Percentiles rank a stretch among this genome's conserved stretches.
These are phyloP conservation scores for Globisporangium heterothallicum DNA, from an alignment of 352 stramenopile genomes.

Conservation along the genomic window DNA sequence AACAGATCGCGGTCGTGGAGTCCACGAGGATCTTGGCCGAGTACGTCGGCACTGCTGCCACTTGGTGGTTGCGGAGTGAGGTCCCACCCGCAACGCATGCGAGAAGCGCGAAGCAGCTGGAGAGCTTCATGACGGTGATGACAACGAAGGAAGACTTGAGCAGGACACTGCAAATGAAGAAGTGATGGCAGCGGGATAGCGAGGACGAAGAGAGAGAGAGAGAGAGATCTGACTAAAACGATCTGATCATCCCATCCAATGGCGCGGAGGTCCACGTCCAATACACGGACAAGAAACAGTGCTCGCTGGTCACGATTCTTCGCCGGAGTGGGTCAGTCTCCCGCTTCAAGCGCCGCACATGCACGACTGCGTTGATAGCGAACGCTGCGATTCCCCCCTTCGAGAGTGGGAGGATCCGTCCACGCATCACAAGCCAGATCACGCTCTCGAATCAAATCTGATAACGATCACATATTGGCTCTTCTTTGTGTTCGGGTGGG, in stretches of 20 bases:
- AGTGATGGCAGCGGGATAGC: too few relatives aligned
- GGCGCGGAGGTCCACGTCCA: background rate
- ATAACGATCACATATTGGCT: too few relatives aligned
- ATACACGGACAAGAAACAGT: too few relatives aligned
- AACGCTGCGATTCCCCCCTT: too few relatives aligned
- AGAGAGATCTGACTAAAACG: background rate
- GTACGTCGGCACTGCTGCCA: constrained; percentile 1
- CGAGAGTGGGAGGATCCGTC: too few relatives aligned
- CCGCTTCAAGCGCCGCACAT: background rate
- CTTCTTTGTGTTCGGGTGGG: too few relatives aligned
- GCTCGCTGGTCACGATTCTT: too few relatives aligned
- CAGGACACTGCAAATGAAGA: background rate
- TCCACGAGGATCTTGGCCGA: constrained; percentile 16
- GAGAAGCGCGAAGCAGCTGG: background rate
- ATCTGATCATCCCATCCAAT: background rate
- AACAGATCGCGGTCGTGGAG: constrained; percentile 1
- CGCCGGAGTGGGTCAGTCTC: too few relatives aligned
- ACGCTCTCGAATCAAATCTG: too few relatives aligned
- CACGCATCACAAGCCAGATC: too few relatives aligned
- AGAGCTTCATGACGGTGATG: background rate
- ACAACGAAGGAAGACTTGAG: background rate
- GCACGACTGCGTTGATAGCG: too few relatives aligned
- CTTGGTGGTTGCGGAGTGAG: background rate
- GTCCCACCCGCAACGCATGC: background rate
- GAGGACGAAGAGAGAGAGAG: too few relatives aligned